These are phyloP conservation scores for Boletus reticuloceps DNA, from an alignment of 768 basidiomycete species.

Conservation along the genomic window DNA sequence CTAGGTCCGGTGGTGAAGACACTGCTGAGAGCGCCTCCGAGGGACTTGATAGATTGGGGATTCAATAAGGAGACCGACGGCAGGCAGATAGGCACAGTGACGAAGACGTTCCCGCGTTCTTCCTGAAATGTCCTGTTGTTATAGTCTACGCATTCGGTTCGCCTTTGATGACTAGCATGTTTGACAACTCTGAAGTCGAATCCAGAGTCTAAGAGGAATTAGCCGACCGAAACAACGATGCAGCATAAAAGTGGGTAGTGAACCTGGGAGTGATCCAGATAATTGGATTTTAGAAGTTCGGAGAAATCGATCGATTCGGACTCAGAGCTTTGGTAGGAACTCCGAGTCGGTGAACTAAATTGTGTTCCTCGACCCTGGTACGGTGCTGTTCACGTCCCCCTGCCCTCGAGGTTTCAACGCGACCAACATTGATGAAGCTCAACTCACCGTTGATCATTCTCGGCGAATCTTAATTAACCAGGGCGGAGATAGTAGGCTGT, in stretches of 20 bases:
- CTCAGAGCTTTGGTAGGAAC: too few species aligned
- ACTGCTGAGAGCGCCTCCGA: not conserved
- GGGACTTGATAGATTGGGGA: not conserved
- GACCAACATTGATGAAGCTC: not conserved
- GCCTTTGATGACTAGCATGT: not conserved
- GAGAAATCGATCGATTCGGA: too few species aligned
- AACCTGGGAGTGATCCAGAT: not conserved
- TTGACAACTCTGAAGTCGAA: not conserved
- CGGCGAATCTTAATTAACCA: not conserved
- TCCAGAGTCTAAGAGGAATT: not conserved
- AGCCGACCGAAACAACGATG: too few species aligned
- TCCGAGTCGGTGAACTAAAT: not conserved
- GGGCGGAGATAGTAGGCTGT: not conserved
- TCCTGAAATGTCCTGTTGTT: not conserved
- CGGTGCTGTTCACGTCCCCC: not conserved
- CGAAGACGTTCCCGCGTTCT: not conserved
- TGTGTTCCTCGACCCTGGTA: not conserved
- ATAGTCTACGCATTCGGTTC: too few species aligned
- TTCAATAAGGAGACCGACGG: not conserved
- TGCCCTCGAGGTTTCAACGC: slow-evolving; percentile 3
- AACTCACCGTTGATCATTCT: not conserved
- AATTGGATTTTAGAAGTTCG: too few species aligned
- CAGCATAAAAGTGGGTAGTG: too few species aligned
- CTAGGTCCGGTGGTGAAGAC: not conserved
- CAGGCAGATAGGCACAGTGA: too few species aligned